phyloP scores from a whole-genome alignment of 1,139 yeast species.

The Candida sanyaensis region DNA sequence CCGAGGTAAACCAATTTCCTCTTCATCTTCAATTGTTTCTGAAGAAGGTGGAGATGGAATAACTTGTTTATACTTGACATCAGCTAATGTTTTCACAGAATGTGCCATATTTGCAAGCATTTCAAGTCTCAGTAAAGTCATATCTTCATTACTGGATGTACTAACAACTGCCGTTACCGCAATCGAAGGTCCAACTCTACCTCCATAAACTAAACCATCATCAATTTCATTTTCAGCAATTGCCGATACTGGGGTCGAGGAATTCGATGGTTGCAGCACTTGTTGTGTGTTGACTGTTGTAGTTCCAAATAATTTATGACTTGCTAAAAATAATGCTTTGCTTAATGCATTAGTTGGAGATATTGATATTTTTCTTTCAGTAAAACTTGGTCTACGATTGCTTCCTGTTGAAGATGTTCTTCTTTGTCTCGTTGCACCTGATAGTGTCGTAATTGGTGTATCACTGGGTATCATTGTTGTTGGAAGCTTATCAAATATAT shows the following conservation, averaged over 20 bases:
- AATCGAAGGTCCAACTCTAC: neutral
- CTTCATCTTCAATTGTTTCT: conserved; percentile 42
- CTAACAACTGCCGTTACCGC: conserved; percentile 16
- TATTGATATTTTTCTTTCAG: conserved; percentile 61
- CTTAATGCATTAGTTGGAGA: conserved; percentile 89
- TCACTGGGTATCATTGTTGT: conserved; percentile 53
- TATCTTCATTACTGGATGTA: conserved; percentile 29
- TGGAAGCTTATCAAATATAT: conserved; percentile 89
- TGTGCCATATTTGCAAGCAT: conserved; percentile 85
- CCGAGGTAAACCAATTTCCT: conserved; percentile 45
- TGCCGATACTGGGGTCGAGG: conserved; percentile 4
- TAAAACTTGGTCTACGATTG: conserved; percentile 49
- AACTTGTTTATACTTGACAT: conserved; percentile 82
- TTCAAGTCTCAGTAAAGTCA: conserved; percentile 57
- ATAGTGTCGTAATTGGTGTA: conserved; percentile 12
- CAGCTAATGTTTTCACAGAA: conserved; percentile 86
- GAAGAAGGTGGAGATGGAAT: conserved; percentile 75
- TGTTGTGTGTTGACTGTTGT: neutral
- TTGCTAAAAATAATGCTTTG: conserved; percentile 84
- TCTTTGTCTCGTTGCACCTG: conserved; percentile 16
- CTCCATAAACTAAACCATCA: neutral
- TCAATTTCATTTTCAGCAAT: conserved; percentile 10
- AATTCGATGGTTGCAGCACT: conserved; percentile 7
- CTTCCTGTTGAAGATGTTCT: conserved; percentile 30
- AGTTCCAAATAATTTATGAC: conserved; percentile 78